Evolutionary conservation across 148 eudicot genomes (phyloP), one percentile per base, ranked within the genome.

Genomic region (Rhododendron henanense): DNA sequence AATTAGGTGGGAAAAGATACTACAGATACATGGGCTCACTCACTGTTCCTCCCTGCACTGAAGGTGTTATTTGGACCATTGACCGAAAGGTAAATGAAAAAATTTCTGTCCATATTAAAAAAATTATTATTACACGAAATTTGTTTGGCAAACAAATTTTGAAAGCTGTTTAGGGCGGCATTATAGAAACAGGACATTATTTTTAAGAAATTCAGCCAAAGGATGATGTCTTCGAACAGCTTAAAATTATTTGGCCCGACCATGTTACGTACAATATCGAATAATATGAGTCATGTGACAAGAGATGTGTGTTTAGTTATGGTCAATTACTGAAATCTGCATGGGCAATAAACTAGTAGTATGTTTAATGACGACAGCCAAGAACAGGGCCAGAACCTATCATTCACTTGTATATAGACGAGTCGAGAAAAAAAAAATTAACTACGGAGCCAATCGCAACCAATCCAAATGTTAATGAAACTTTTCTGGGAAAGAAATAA

Each of bases 31-130:
- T 87, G 83, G 98, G 98, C 45, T 95, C 98, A 33, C 95, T 95
- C 78, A 95, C 96, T 51, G 90, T 90, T 37, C 98, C 98, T 78
- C 98, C 98, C 37, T 95, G 98, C 79, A 93, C 95, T 3, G 94
- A 95, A 92, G 94, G 95, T 77, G 95, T 95, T 78, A 86, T 90
- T 87, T 95, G 98, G 98, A 91, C 92, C 21, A 73, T 95, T 65
- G 86, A 85, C 44, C 80, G 45, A 39, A 85, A 86, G 95, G 98
- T 92, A 91, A 23, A 11, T 33, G 1, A 15, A 14, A 31, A 11
- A 1, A 0, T 0, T 31, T 4, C 39, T 4, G 18, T 28, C 31
- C 6, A 69, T 31, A 31, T 28, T 31, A 67, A 0, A 23, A 65
- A 65, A 8, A 65, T 9, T 1, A 6, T 7, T 47, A 7, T 47